phyloP scores from a whole-genome alignment of 257 asterid genomes.

The Cinchona pubescens region DNA sequence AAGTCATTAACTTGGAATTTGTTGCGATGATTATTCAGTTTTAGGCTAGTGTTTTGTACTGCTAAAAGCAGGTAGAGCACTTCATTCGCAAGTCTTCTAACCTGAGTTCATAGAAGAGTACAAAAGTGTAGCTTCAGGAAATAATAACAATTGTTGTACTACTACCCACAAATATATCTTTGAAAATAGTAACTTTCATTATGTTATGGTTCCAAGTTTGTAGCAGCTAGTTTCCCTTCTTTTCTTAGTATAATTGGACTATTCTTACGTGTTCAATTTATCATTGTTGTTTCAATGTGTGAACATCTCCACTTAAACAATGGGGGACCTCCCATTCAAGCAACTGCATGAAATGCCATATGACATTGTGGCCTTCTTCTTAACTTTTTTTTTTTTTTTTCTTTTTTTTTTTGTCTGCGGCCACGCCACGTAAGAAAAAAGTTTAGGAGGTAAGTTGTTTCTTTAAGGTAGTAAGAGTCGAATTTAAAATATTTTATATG shows the following conservation, averaged over 20 bases:
- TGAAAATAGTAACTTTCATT: slow-evolving; percentile 10
- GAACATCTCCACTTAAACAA: background rate
- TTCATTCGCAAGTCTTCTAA: slow-evolving; percentile 22
- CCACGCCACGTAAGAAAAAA: too few relatives aligned
- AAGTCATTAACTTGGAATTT: slow-evolving; percentile 25
- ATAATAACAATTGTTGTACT: slow-evolving; percentile 16
- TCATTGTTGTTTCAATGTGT: background rate
- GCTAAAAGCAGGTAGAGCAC: slow-evolving; percentile 26
- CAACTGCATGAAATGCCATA: background rate
- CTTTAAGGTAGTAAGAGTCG: too few relatives aligned
- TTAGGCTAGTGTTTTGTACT: slow-evolving; percentile 30
- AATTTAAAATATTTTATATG: too few relatives aligned
- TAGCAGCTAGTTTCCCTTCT: background rate
- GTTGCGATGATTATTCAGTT: slow-evolving; percentile 27
- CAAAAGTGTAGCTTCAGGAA: slow-evolving; percentile 3
- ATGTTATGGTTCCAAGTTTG: background rate
- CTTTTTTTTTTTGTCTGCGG: too few relatives aligned
- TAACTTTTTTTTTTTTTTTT: too few relatives aligned
- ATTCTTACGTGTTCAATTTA: background rate
- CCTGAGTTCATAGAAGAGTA: slow-evolving; percentile 13
- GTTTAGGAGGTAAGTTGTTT: too few relatives aligned
- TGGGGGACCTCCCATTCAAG: background rate
- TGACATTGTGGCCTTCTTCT: too few relatives aligned
- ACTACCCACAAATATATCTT: background rate
- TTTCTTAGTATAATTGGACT: background rate